Evolutionary conservation across 805 yeast genomes (phyloP).

Genomic region (Candida orba): DNA sequence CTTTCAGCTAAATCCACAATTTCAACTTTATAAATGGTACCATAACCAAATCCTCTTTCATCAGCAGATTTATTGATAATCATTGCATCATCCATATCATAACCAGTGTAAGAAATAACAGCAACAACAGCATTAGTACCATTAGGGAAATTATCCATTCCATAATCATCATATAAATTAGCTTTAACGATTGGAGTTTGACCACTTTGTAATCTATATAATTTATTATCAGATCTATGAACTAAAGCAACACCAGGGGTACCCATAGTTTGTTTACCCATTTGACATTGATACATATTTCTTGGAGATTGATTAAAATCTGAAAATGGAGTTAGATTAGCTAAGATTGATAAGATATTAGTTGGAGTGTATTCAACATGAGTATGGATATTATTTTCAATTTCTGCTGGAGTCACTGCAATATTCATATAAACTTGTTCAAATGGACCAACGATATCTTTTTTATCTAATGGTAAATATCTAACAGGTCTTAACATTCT

Average conservation of each 20-base stretch:
- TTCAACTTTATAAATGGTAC: conserved; percentile 93
- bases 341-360: conserved; percentile 86
- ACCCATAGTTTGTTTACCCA: conserved; percentile 99
- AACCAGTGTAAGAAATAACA: conserved; percentile 96
- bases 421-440: conserved; percentile 96
- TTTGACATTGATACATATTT: conserved; percentile 99
- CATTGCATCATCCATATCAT: conserved; percentile 99
- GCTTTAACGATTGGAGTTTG: conserved; percentile 98
- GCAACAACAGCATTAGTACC: conserved; percentile 99
- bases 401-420: conserved; percentile 92
- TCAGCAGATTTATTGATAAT: conserved; percentile 94
- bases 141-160: conserved; percentile 97
- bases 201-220: conserved; percentile 88
- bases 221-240: conserved; percentile 91
- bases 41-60: conserved; percentile 97
- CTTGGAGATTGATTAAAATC: conserved; percentile 99
- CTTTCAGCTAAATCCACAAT: conserved; percentile 73
- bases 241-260: conserved; percentile 95
- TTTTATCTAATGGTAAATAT: conserved; percentile 76
- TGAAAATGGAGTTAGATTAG: conserved; percentile 95
- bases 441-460: conserved; percentile 91
- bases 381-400: conserved; percentile 69
- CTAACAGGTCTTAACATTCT: conserved; percentile 96
- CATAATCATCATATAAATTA: conserved; percentile 87
- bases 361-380: conserved; percentile 97